Conservation (phyloP, 768 basidiomycete genomes). For the Filobasidium floriforme region DNA sequence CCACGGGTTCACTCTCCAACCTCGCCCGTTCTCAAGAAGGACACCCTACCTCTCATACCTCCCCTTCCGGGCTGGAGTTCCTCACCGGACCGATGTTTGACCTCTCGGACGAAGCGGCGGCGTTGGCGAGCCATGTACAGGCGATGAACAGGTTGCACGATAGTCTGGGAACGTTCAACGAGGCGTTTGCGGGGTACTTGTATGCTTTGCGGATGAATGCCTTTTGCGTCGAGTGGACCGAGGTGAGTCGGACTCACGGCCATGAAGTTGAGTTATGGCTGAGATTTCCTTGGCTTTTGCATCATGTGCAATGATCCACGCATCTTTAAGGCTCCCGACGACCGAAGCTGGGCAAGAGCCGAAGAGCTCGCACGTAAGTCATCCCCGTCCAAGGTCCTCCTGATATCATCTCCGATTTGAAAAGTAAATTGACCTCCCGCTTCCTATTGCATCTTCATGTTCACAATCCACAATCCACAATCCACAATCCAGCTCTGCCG, state of each 20-base stretch:
- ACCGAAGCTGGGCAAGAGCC: conserved; percentile 19
- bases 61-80: conserved; percentile 76
- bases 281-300: too few species aligned
- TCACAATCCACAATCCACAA: too few species aligned
- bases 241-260: conserved; percentile 62
- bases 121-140: conserved; percentile 66
- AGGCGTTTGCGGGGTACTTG: conserved; percentile 82
- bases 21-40: conserved; percentile 63
- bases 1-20: conserved; percentile 80
- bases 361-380: background rate
- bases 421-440: background rate
- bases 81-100: conserved; percentile 76
- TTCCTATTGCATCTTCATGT: background rate
- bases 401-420: background rate
- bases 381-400: background rate
- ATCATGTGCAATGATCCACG: too few species aligned
- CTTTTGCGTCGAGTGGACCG: conserved; percentile 85
- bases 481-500: background rate
- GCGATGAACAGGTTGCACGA: conserved; percentile 63
- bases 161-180: conserved; percentile 77
- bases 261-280: too few species aligned
- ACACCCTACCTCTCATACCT: conserved; percentile 55
- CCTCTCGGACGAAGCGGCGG: conserved; percentile 78
- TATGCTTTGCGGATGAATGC: conserved; percentile 93
- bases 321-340: conserved; percentile 18